Evolutionary conservation across 495 filamentous ascomycete species (phyloP), one percentile per base, ranked within the genome.

Genomic region (Aspergillus avenaceus): DNA sequence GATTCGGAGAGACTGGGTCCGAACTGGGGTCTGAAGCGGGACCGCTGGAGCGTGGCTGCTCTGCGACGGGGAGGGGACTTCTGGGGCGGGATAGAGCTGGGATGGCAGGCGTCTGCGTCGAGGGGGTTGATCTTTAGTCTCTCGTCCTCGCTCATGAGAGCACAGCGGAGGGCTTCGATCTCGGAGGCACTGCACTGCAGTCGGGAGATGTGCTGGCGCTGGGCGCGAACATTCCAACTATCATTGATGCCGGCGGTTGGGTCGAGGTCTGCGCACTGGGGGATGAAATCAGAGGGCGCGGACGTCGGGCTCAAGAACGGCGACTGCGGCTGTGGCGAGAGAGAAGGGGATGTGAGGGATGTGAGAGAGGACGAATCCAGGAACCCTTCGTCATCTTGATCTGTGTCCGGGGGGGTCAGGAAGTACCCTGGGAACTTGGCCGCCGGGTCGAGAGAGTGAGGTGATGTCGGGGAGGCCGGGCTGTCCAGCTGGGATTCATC

Each of bases 381-480:
- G 42, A 56, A 65, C 22, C 64, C 61, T 24, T 72, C 71, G 19
- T 73, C 70, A 29, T 70, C 69, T 16, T 67, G 67, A 52, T 73
- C 73, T 19, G 70, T 74, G 45, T 74, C 69, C 8, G 71, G 69
- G 4, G 71, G 71, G 1, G 71, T 74, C 8, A 74, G 61, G 51
- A 72, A 56, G 53, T 71, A 68, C 24, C 62, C 62, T 7, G 64
- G 47, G 54, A 65, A 63, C 8, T 44, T 55, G 34, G 14, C 46
- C 3, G 55, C 46, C 8, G 34, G 44, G 31, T 45, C 45, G 43
- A 32, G 52, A 8, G 58, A 43, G 26, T 41, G 50, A 13, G 60
- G 49, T 14, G 50, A 49, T 24, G 56, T 50, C 11, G 45, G 58
- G 32, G 49, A 50, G 24, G 24, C 27, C 40, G 43, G 28, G 12